Evolutionary conservation across 2,329 filamentous ascomycete genomes (phyloP).

Genomic region (Epichloe brachyelytri): DNA sequence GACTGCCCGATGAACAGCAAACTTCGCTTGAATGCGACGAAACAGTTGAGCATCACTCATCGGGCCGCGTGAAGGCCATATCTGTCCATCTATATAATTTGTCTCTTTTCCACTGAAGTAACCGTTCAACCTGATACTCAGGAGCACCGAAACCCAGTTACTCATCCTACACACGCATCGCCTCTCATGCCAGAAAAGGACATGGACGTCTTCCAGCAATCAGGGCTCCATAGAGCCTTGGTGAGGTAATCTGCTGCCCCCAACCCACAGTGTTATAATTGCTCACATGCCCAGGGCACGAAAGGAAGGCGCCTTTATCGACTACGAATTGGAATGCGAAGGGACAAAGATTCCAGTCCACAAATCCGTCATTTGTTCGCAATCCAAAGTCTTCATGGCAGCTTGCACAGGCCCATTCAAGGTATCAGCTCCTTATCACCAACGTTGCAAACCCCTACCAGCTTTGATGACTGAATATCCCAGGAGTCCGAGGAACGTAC

Average conservation of each 20-base stretch:
- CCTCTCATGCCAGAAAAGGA: not conserved
- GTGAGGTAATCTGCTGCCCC: not conserved
- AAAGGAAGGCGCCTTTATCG: not conserved
- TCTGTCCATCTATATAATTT: not conserved
- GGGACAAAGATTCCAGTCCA: not conserved
- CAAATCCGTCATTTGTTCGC: constrained; percentile 1
- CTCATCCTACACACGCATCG: not conserved
- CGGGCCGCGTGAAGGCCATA: no score
- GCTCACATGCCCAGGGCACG: not conserved
- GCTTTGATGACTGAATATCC: not conserved
- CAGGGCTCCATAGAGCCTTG: not conserved
- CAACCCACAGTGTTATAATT: not conserved
- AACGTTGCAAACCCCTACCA: not conserved
- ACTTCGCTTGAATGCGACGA: not conserved
- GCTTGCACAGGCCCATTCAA: not conserved
- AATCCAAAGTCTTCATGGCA: not conserved
- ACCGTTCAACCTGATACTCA: not conserved
- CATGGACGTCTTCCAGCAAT: not conserved
- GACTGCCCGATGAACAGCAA: not conserved
- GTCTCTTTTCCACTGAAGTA: not conserved
- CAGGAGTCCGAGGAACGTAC: not conserved
- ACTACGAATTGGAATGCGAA: not conserved
- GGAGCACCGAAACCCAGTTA: no score
- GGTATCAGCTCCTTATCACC: not conserved
- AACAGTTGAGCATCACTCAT: not conserved